Base-by-base conservation (phyloP, 805 yeast genomes). In the Yarrowia keelungensis region DNA sequence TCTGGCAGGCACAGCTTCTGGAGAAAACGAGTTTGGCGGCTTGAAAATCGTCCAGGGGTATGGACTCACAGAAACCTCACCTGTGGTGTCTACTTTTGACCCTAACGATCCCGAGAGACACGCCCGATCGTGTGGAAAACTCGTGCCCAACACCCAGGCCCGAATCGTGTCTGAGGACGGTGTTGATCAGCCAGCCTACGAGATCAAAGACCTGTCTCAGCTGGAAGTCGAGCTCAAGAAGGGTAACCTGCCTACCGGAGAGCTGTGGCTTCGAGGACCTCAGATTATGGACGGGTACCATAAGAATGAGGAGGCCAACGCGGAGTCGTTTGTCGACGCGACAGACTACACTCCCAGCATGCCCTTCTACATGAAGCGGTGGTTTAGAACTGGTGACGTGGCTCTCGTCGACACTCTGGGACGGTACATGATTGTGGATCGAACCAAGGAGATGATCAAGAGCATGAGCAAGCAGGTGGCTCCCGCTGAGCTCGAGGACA, bases 401-500 rank as follows among this genome's bases (percentile, higher is more conserved):
- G 89, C 85, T 11, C 74, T 77, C n/a, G 77, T 85, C 50, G 81
- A 81, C 39, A 70, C 71, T 1, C 74, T 75, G 0, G 88, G 89
- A 3, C 78, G 84, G 67, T 75, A 86, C 49, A 79, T 76, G 71
- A 86, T 87, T 70, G 81, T 74, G 42, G 79, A 79, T 3, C 74
- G 79, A 22, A 74, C 77, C 56, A 77, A 77, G 79, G 79, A 77
- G 61, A 77, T 77, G 59, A 77, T 77, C 71, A 77, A 77, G 69
- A 74, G 77, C 15, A 79, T 79, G 26, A 79, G 80, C 72, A 97
- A 93, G 80, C 89, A 97, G 81, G 86, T 93, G 71, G 93, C 97
- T 10, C 94, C 98, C 45, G 94, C 97, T 14, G 98, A 93, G 81
- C 90, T 93, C 71, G 98, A 93, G 79, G 89, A 94, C 42, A 89